These are phyloP conservation scores for Saccharomycopsis synnaedendra DNA, from an alignment of 805 yeast genomes.

Conservation along the genomic window DNA sequence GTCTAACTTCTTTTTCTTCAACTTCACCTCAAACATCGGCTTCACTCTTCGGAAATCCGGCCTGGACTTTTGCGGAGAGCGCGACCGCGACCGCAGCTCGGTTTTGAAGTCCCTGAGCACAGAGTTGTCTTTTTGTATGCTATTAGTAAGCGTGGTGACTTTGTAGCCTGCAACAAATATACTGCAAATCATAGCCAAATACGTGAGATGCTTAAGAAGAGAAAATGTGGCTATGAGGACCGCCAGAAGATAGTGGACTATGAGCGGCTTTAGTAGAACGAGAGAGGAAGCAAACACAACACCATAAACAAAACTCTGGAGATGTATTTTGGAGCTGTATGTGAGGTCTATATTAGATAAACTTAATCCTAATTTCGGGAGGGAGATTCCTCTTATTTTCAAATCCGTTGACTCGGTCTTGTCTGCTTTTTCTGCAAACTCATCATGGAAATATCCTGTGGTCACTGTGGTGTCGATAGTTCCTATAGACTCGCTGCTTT, in stretches of 20 bases:
- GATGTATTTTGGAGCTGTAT: conserved; percentile 1
- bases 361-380: no score
- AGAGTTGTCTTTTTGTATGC: neutral
- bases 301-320: conserved; percentile 11
- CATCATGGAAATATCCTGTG: conserved; percentile 13
- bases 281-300: neutral
- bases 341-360: no score
- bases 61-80: no score
- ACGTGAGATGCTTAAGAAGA: conserved; percentile 1
- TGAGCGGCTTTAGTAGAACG: conserved; percentile 1
- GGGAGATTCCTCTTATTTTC: no score
- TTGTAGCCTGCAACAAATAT: neutral
- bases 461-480: conserved; percentile 10
- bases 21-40: no score
- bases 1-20: neutral
- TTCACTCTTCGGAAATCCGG: no score
- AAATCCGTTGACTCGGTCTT: neutral
- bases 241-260: conserved; percentile 1
- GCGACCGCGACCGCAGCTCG: no score
- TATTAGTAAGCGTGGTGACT: neutral
- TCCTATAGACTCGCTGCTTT: neutral
- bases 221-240: neutral
- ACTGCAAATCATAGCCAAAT: conserved; percentile 5
- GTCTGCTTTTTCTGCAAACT: conserved; percentile 3
- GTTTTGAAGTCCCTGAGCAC: no score